Base-by-base conservation (phyloP, 2,329 filamentous ascomycete genomes). In the Diaporthe batatas region DNA sequence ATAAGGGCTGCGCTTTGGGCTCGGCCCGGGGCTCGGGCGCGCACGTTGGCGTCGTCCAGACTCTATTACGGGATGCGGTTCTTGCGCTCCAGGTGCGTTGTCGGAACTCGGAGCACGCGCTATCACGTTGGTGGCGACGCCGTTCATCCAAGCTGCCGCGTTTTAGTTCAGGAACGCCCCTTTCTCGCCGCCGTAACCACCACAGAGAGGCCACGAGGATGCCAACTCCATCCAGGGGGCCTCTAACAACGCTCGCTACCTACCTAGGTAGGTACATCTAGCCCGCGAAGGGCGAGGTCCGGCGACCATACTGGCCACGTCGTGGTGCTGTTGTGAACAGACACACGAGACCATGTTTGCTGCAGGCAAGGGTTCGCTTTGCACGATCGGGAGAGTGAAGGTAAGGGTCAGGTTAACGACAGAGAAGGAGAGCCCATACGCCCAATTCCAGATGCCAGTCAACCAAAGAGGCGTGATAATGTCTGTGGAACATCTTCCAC, bases 111-210 rank as follows among this genome's bases (percentile, higher is more conserved):
- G 59, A 14, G 29, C 44, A 23, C 44, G n/a, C 29, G n/a, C 29
- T 36, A 65, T 21, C 29, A 23, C 11, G 8, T 39, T 65, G 51
- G 62, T 51, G 44, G 29, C 32, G 62, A 29, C 62, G 44, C 62
- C 62, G 62, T 39, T 51, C 47, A n/a, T 49, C 36, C 62, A 51
- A 51, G 12, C 18, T 65, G 18, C 62, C 62, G 62, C 51, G 44
- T 51, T 36, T 51, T 65, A 65, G 62, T 51, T 12, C 62, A 65
- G 62, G 62, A 51, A 65, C 62, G 62, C 62, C 62, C 29, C 32
- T 51, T 65, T 39, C 12, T 18, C 44, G 12, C 21, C 44, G 44
- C 62, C 51, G 62, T 36, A 47, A 39, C 59, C 16, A 47, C 25
- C 59, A 47, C 42, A 32, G 42, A 64, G 18, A 51, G 44, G 23